Evolutionary conservation across 805 yeast species (phyloP), one percentile per base, ranked within the genome.

Genomic region (Deakozyma indianensis): DNA sequence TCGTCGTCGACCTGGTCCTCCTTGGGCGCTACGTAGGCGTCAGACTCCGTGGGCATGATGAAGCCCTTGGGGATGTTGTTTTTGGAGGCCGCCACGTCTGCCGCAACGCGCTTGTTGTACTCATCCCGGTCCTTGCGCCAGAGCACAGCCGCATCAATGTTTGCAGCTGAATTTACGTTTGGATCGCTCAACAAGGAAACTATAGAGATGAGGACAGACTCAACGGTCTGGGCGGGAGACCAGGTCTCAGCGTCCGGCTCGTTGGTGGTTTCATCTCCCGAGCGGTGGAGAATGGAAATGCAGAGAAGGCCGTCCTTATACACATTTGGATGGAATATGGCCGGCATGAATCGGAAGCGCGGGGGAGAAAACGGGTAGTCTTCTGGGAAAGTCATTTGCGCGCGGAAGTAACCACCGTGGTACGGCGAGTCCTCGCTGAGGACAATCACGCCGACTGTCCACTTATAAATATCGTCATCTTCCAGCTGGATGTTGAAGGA

Each of bases 281-380:
- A 83, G 53, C 81, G 84, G 63, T 90, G 97, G 49, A 90, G 70
- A 51, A 90, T 90, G 44, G 95, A 85, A 49, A 88, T 87, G 69
- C 97, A 90, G 42, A 92, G 71, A 53, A 94, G 68, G 16, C 97
- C 97, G 63, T 88, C 96, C 49, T 85, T 75, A 65, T 90, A 90
- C 46, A 90, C 94, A 61, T 90, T 90, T 22, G 97, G 97, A 58
- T 90, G 97, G 66, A 78, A 88, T 53, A 90, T 84, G 40, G 95
- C 81, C 14, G 96, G 95, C 4, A 90, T 80, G 69, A 90, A 90
- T 54, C 94, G 71, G 67, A 87, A 90, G 29, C 82, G 77, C 40
- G 97, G 98, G 23, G 98, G 98, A 21, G 84, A 69, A 59, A 76
- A 90, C 2, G 97, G 98, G 65, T 80, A 90, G 62, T 87, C 95